These are phyloP conservation scores for Rhizopus microsporus DNA, from an alignment of 371 early-diverging fungal genomes.

Conservation along the genomic window DNA sequence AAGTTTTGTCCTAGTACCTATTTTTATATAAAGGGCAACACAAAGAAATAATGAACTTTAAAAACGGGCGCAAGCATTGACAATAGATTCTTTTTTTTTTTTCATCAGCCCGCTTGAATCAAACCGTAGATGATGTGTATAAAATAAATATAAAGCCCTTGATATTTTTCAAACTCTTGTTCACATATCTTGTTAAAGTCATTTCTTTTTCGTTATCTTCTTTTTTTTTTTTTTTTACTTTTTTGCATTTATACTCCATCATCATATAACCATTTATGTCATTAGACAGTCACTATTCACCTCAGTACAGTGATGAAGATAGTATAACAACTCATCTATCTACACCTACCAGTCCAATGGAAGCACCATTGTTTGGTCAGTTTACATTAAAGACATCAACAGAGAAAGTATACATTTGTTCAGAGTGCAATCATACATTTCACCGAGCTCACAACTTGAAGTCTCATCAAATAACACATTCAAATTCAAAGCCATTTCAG, in stretches of 20 bases:
- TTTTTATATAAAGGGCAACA: not conserved
- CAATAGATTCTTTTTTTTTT: slow-evolving; percentile 1
- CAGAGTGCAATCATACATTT: slow-evolving; percentile 44
- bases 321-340: slow-evolving; percentile 6
- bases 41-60: not conserved
- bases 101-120: not conserved
- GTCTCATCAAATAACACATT: slow-evolving; percentile 50
- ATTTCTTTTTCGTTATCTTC: slow-evolving; percentile 3
- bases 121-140: not conserved
- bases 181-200: not conserved
- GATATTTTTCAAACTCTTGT: not conserved
- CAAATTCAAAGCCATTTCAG: slow-evolving; percentile 47
- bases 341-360: slow-evolving; percentile 16
- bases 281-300: not conserved
- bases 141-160: not conserved
- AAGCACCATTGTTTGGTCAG: slow-evolving; percentile 14
- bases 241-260: not conserved
- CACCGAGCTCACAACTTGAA: slow-evolving; percentile 52
- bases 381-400: slow-evolving; percentile 20
- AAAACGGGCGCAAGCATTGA: slow-evolving; percentile 2
- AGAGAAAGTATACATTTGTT: slow-evolving; percentile 25
- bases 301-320: not conserved
- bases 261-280: slow-evolving; percentile 1
- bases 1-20: not conserved
- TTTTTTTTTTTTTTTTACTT: not conserved